phyloP scores from a whole-genome alignment of 129 eudicot genomes.

The Centaurea solstitialis region DNA sequence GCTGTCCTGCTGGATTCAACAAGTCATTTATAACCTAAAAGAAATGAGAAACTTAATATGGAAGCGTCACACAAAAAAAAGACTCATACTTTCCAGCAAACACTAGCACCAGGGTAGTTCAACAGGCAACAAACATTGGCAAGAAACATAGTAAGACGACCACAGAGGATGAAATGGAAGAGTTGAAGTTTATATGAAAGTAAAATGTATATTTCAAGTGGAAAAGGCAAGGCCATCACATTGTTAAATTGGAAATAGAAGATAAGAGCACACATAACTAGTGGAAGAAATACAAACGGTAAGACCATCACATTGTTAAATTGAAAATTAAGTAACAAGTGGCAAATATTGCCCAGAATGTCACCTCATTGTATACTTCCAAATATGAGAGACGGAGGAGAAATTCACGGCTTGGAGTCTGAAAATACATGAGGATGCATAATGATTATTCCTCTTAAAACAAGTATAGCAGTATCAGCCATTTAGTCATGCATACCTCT shows the following conservation, averaged over 20 bases:
- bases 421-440: slow-evolving; percentile 23
- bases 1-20: slow-evolving; percentile 90
- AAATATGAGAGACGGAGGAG: slow-evolving; percentile 90
- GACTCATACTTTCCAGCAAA: not conserved
- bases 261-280: not conserved
- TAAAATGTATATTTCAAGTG: not conserved
- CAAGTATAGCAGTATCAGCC: not conserved
- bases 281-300: slow-evolving; percentile 1
- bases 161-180: not conserved
- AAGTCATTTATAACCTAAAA: slow-evolving; percentile 89
- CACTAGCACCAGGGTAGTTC: not conserved
- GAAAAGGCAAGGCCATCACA: not conserved
- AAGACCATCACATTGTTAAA: not conserved
- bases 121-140: not conserved
- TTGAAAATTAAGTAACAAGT: slow-evolving; percentile 5
- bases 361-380: slow-evolving; percentile 92
- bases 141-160: not conserved
- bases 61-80: not conserved
- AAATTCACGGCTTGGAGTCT: slow-evolving; percentile 90
- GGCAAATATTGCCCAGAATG: slow-evolving; percentile 16
- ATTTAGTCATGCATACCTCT: slow-evolving; percentile 55
- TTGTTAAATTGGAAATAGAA: not conserved
- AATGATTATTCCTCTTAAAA: slow-evolving; percentile 5
- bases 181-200: not conserved
- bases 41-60: not conserved